phyloP scores from a whole-genome alignment of 108 stramenopile genomes.

The Skeletonema tropicum region DNA sequence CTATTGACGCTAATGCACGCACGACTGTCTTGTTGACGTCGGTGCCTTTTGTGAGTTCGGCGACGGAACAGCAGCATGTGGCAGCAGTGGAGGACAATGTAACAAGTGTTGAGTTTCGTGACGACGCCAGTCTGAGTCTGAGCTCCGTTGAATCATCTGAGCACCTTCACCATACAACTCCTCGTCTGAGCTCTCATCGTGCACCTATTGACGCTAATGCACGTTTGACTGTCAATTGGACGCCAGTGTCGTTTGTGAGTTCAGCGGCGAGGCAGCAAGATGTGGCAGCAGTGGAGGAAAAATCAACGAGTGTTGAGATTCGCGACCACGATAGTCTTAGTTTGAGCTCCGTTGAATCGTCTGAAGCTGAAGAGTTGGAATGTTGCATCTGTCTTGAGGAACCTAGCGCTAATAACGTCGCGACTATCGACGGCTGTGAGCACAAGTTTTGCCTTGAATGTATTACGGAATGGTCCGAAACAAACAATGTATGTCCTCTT shows the following conservation, averaged over 20 bases:
- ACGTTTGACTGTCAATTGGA: neutral
- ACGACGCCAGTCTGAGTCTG: neutral
- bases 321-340: neutral
- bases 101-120: neutral
- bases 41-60: neutral
- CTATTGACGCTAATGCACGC: neutral
- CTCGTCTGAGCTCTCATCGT: neutral
- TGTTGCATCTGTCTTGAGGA: slow-evolving; percentile 71
- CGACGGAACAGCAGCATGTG: neutral
- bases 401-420: slow-evolving; percentile 47
- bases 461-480: neutral
- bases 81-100: neutral
- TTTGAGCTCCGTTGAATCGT: neutral
- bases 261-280: neutral
- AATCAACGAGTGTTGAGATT: neutral
- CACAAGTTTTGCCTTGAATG: slow-evolving; percentile 72
- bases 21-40: neutral
- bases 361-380: neutral
- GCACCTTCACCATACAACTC: neutral
- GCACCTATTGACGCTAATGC: neutral
- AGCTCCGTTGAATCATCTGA: neutral
- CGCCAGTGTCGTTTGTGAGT: neutral
- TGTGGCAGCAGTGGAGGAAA: neutral
- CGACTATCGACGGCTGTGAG: slow-evolving; percentile 62
- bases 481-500: neutral